These are phyloP conservation scores for Rhodofomes roseus DNA, from an alignment of 1,284 basidiomycete species.

Conservation along the genomic window DNA sequence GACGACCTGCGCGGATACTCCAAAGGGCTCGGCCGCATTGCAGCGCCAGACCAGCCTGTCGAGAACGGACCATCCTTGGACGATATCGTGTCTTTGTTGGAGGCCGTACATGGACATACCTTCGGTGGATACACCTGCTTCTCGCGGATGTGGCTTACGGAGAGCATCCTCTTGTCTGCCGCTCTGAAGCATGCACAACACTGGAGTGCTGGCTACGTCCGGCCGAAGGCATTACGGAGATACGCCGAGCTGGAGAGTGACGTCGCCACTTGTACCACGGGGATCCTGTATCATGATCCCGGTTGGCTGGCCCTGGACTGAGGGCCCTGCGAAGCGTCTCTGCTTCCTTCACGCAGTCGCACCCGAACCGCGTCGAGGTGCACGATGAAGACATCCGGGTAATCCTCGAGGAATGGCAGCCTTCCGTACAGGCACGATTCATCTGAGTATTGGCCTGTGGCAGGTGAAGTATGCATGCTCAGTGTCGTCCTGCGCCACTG, in stretches of 20 bases:
- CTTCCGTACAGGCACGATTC: background rate
- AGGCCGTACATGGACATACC: background rate
- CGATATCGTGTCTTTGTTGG: slow-evolving; percentile 1
- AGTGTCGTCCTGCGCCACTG: background rate
- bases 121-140: slow-evolving; percentile 3
- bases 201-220: slow-evolving; percentile 1
- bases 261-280: background rate
- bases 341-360: background rate
- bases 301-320: background rate
- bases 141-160: slow-evolving; percentile 3
- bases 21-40: background rate
- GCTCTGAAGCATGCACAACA: background rate
- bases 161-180: background rate
- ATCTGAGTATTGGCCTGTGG: too few species aligned
- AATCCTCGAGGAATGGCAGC: background rate
- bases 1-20: background rate
- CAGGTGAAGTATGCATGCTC: background rate
- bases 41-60: background rate
- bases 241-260: background rate
- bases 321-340: background rate
- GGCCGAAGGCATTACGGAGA: background rate
- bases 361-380: background rate
- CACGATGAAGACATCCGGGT: slow-evolving; percentile 4
- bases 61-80: slow-evolving; percentile 2
- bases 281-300: background rate